Conservation (phyloP, 768 basidiomycete species). For the Lactarius pseudohatsudake region DNA sequence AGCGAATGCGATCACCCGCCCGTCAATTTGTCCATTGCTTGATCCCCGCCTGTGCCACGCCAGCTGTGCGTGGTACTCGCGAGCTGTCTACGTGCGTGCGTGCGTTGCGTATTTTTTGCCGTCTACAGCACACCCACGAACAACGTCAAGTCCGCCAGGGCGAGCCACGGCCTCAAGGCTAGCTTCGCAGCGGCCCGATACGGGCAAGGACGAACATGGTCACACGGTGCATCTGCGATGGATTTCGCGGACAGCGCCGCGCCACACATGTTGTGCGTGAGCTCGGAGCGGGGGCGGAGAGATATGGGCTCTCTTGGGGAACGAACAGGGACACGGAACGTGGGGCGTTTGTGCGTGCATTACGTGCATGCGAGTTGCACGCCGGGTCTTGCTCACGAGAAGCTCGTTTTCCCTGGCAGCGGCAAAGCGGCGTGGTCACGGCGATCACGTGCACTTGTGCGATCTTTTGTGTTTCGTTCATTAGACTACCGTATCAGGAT, state of each 20-base stretch:
- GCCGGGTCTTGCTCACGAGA: neutral
- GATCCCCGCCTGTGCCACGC: neutral
- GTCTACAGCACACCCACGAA: neutral
- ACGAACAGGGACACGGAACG: neutral
- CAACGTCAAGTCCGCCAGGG: neutral
- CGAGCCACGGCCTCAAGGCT: neutral
- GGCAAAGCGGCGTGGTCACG: neutral
- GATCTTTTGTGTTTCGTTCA: neutral
- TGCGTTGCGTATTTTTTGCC: neutral
- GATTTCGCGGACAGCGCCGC: constrained; percentile 14
- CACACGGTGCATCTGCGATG: neutral
- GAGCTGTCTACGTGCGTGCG: neutral
- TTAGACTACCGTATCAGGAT: too few relatives aligned
- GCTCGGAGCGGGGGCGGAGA: neutral
- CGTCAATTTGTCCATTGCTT: neutral
- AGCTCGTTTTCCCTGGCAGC: neutral
- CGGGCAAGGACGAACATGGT: neutral
- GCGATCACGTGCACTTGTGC: neutral
- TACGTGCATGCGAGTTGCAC: neutral
- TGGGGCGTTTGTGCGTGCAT: neutral
- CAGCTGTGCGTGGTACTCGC: neutral
- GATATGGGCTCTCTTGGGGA: neutral
- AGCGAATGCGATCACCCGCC: neutral
- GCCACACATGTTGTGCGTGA: constrained; percentile 8
- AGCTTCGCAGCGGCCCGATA: neutral